Evolutionary conservation across 257 asterid species (phyloP).

Genomic region (Prunella vulgaris): DNA sequence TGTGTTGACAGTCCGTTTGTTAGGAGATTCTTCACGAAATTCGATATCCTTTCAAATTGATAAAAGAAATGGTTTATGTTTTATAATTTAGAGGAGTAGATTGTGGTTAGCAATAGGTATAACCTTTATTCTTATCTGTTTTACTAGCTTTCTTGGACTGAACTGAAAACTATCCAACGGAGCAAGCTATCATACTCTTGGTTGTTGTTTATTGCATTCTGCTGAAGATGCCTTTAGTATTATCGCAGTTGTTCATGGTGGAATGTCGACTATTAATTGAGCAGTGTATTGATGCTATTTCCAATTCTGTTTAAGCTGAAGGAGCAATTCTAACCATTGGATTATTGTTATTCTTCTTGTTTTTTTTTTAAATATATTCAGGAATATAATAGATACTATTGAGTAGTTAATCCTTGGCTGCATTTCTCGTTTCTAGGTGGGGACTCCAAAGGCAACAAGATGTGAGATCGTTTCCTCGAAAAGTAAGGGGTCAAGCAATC

Average conservation of each 20-base stretch:
- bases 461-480: constrained; percentile 28
- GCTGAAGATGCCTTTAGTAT: not conserved
- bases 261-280: not conserved
- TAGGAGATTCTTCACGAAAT: not conserved
- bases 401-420: not conserved
- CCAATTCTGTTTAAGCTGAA: not conserved
- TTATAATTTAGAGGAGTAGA: not conserved
- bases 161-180: too few relatives aligned
- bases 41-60: not conserved
- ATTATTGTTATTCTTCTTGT: not conserved
- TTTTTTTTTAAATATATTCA: not conserved
- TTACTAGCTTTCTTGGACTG: constrained; percentile 2
- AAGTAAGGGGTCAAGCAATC: constrained; percentile 42
- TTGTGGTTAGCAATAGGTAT: not conserved
- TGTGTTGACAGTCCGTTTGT: not conserved
- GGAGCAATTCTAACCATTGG: not conserved
- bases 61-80: not conserved
- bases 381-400: not conserved
- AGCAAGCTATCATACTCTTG: too few relatives aligned
- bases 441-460: constrained; percentile 30
- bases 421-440: constrained; percentile 35
- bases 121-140: not conserved
- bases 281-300: not conserved
- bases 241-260: not conserved
- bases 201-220: not conserved